These are phyloP conservation scores for Xylariaceae sp. DNA, from an alignment of 2,329 filamentous ascomycete genomes.

Conservation along the genomic window DNA sequence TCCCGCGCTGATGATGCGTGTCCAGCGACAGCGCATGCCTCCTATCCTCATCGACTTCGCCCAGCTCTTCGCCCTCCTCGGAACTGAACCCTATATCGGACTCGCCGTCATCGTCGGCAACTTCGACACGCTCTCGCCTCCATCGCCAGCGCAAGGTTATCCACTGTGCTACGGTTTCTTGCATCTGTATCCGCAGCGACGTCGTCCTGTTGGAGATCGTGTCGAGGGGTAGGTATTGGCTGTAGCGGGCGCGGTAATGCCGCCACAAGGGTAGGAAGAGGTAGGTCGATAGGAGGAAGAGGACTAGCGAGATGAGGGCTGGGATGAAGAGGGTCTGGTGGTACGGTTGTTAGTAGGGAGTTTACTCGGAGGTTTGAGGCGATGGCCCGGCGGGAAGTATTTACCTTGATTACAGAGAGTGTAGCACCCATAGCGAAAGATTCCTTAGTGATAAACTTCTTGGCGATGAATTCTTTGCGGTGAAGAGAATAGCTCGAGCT, in stretches of 20 bases:
- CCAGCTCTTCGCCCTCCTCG: constrained; percentile 67
- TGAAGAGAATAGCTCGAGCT: too few relatives aligned
- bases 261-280: constrained; percentile 65
- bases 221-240: constrained; percentile 69
- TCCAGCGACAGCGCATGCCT: constrained; percentile 39
- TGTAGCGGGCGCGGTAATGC: constrained; percentile 65
- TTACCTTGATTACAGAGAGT: constrained; percentile 38
- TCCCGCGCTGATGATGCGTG: constrained; percentile 35
- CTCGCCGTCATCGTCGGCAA: constrained; percentile 35
- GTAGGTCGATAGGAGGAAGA: constrained; percentile 65
- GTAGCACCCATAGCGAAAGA: constrained; percentile 37
- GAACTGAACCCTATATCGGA: constrained; percentile 54
- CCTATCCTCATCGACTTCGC: constrained; percentile 52
- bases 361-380: constrained; percentile 6
- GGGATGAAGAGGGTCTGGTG: constrained; percentile 72
- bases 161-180: constrained; percentile 37
- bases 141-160: constrained; percentile 44
- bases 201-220: constrained; percentile 55
- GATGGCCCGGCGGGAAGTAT: constrained; percentile 1
- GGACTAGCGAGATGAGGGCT: constrained; percentile 63
- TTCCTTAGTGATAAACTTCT: too few relatives aligned
- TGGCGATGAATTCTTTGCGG: too few relatives aligned
- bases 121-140: constrained; percentile 41
- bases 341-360: too few relatives aligned
- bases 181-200: constrained; percentile 50